Percentiles rank a stretch among this genome's conserved stretches.
Conservation (phyloP, 768 basidiomycete genomes). For the Xerocomellus dryophilus region DNA sequence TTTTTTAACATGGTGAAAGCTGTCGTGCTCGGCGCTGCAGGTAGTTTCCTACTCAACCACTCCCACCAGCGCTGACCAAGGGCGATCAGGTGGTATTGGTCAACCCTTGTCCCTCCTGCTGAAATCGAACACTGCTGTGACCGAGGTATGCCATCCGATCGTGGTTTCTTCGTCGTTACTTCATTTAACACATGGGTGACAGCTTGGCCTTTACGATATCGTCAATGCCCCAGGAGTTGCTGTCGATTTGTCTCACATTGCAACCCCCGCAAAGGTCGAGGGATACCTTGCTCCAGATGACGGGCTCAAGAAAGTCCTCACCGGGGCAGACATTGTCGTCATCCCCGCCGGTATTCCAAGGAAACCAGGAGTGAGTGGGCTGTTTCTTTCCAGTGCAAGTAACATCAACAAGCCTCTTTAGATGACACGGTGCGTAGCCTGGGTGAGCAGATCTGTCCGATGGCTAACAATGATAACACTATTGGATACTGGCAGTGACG, state of each 20-base stretch:
- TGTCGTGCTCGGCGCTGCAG: slow-evolving; percentile 96
- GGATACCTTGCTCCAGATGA: slow-evolving; percentile 80
- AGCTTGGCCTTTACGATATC: slow-evolving; percentile 94
- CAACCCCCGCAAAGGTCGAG: slow-evolving; percentile 79
- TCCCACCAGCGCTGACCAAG: slow-evolving; percentile 1
- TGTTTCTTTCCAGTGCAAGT: background rate
- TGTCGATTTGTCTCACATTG: slow-evolving; percentile 90
- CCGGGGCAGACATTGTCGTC: slow-evolving; percentile 85
- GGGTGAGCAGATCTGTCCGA: background rate
- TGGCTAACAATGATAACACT: slow-evolving; percentile 10
- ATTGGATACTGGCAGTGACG: slow-evolving; percentile 58
- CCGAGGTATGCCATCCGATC: slow-evolving; percentile 49
- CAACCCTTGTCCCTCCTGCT: slow-evolving; percentile 92
- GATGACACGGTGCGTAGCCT: slow-evolving; percentile 48
- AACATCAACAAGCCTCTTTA: slow-evolving; percentile 18
- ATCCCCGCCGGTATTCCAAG: slow-evolving; percentile 97
- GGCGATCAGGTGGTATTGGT: slow-evolving; percentile 80
- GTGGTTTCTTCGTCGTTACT: background rate
- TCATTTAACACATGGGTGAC: slow-evolving; percentile 3
- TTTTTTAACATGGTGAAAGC: slow-evolving; percentile 57
- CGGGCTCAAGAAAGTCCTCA: slow-evolving; percentile 78
- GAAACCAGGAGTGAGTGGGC: slow-evolving; percentile 78
- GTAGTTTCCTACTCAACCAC: slow-evolving; percentile 37
- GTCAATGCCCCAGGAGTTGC: slow-evolving; percentile 97
- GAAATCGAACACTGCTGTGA: slow-evolving; percentile 79